These are phyloP conservation scores for Plectranthus barbatus DNA, from an alignment of 257 asterid genomes.

Conservation along the genomic window DNA sequence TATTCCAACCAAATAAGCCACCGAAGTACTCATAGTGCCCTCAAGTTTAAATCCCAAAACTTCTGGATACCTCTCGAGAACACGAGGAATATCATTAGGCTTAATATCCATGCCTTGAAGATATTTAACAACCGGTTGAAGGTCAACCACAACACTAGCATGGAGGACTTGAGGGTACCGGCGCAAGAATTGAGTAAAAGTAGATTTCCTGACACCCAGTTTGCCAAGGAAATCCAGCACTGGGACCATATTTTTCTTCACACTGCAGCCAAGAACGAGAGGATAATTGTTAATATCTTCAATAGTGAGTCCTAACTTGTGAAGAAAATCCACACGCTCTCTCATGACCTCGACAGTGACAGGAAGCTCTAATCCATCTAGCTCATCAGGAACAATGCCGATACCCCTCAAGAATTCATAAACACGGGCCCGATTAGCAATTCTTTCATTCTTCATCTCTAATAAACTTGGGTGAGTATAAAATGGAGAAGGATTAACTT, in stretches of 20 bases:
- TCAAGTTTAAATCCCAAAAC: slow-evolving; percentile 91
- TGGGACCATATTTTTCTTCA: slow-evolving; percentile 95
- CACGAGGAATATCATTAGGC: slow-evolving; percentile 77
- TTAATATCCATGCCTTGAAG: slow-evolving; percentile 97
- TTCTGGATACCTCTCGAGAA: slow-evolving; percentile 78
- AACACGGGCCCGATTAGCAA: slow-evolving; percentile 62
- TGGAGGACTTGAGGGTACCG: slow-evolving; percentile 93
- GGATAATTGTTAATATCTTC: slow-evolving; percentile 94
- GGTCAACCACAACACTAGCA: slow-evolving; percentile 92
- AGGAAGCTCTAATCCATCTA: slow-evolving; percentile 93
- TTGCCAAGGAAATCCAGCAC: slow-evolving; percentile 95
- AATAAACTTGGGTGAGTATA: slow-evolving; percentile 76
- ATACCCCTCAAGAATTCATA: slow-evolving; percentile 74
- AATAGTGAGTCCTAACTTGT: slow-evolving; percentile 75
- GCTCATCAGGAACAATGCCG: slow-evolving; percentile 82
- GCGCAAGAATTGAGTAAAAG: slow-evolving; percentile 69
- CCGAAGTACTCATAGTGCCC: slow-evolving; percentile 98
- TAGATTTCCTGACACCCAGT: slow-evolving; percentile 74
- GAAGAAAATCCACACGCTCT: slow-evolving; percentile 88
- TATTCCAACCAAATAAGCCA: slow-evolving; percentile 90
- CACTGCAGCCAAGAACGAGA: slow-evolving; percentile 95
- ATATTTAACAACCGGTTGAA: slow-evolving; percentile 84
- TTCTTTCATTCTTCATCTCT: slow-evolving; percentile 71
- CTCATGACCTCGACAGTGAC: slow-evolving; percentile 89
- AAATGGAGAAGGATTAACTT: slow-evolving; percentile 46